Evolutionary conservation across 1,139 yeast species (phyloP), one percentile per base, ranked within the genome.

Genomic region (Entelexis sorbosivorans): DNA sequence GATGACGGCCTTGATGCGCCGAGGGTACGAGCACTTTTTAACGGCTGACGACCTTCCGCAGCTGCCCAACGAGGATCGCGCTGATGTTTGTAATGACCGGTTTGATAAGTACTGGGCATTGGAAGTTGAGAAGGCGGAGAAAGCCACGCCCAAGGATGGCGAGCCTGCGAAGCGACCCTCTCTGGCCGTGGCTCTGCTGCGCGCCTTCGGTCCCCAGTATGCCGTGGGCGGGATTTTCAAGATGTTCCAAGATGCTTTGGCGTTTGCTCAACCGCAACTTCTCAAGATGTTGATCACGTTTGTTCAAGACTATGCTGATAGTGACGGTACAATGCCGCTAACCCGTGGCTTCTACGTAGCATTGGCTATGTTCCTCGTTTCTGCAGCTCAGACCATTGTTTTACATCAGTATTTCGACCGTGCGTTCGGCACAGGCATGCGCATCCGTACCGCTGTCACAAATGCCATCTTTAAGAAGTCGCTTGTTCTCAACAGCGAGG

Each of bases 341-440:
- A 75, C 89, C 1, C 78, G 75, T 60, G 99, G 99, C 32, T 77
- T 84, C 56, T 78, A 83, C 77, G 81, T 91, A 61, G 88, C 96
- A 0, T 64, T 78, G 8, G 78, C 79, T 7, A 91, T 91, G 97
- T 88, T 93, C 64, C 63, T 77, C 14, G 84, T 87, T 10, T 84
- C 96, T 2, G 75, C 88, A 16, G 62, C 79, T 14, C 98, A 91
- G 70, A 89, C 98, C 0, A 79, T 82, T 3, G 78, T 79, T 52
- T 75, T 91, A 58, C 98, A 91, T 64, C 98, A 91, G 69, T 91
- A 91, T 68, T 91, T 91, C 70, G 86, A 87, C 69, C 74, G 91
- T 49, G 82, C 86, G 0, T 87, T 87, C 65, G 94, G 86, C 60
- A 75, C 85, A 52, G 97, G 97, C 56, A 89, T 91, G 89, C 79